Conservation (phyloP, 371 early-diverging fungal species). For the Mortierella sp. region DNA sequence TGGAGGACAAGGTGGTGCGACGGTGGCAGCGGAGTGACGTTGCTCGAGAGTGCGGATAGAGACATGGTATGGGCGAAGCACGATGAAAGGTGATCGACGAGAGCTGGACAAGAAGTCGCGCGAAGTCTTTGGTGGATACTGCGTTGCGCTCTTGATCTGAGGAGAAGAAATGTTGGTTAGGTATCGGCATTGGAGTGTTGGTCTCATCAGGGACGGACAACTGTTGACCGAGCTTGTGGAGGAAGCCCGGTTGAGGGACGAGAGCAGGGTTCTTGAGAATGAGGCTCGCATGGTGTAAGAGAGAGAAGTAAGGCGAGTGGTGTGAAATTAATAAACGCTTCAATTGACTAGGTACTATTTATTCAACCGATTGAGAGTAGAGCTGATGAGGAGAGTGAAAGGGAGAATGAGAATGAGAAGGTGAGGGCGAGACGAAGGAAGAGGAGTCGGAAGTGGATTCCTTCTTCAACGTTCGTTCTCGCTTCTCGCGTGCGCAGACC, state of each 20-base stretch:
- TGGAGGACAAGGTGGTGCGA: not conserved
- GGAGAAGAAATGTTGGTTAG: no score
- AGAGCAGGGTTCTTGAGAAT: no score
- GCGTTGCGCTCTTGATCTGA: no score
- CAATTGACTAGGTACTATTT: not conserved
- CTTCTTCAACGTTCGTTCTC: not conserved
- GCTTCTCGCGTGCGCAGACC: not conserved
- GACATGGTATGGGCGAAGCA: slow-evolving; percentile 33
- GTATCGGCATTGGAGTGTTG: no score
- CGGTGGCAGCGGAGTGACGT: not conserved
- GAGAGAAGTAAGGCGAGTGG: no score
- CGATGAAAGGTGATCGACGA: no score
- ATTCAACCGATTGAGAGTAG: not conserved
- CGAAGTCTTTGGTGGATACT: no score
- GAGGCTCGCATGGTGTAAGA: no score
- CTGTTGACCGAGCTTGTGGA: no score
- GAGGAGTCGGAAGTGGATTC: not conserved
- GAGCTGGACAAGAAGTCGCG: not conserved
- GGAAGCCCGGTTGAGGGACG: no score
- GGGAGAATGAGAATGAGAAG: not conserved
- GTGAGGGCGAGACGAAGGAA: not conserved
- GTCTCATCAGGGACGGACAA: no score
- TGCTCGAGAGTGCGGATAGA: slow-evolving; percentile 31
- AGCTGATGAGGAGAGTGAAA: not conserved
- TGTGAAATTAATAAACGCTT: no score